Conservation (phyloP, 768 basidiomycete genomes). For the Lactifluus volemus region DNA sequence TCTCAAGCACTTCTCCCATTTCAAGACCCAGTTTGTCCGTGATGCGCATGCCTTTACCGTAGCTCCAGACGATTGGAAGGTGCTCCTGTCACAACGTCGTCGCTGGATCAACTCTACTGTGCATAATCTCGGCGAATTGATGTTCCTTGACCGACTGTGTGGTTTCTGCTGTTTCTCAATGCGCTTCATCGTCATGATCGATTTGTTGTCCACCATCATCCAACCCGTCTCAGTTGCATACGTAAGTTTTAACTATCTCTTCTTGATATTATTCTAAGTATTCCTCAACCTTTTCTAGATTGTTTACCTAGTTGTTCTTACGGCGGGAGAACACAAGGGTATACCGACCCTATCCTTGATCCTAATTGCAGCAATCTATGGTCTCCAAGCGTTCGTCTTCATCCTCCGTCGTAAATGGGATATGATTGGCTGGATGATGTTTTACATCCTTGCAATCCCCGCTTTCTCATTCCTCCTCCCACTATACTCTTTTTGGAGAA, state of each 20-base stretch:
- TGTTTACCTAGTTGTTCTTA: conserved; percentile 78
- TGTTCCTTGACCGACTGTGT: conserved; percentile 86
- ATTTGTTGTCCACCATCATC: conserved; percentile 78
- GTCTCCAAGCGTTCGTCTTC: conserved; percentile 88
- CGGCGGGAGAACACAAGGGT: conserved; percentile 51
- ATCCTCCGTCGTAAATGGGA: conserved; percentile 93
- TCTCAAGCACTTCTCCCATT: conserved; percentile 88
- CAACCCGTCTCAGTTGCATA: conserved; percentile 86
- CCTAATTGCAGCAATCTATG: conserved; percentile 92
- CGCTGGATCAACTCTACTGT: conserved; percentile 99
- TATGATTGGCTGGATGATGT: conserved; percentile 96
- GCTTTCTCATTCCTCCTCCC: conserved; percentile 90
- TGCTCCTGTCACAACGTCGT: conserved; percentile 90
- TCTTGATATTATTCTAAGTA: background rate
- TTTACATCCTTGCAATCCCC: conserved; percentile 94
- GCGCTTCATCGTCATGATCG: conserved; percentile 97
- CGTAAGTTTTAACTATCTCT: conserved; percentile 41
- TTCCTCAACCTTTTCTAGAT: conserved; percentile 43
- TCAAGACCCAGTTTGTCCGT: conserved; percentile 92
- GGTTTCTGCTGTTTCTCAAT: conserved; percentile 99
- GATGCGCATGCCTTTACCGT: conserved; percentile 93
- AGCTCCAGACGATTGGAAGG: conserved; percentile 92
- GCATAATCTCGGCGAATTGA: conserved; percentile 89
- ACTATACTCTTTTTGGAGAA: conserved; percentile 92
- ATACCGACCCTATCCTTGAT: conserved; percentile 79